These are phyloP conservation scores for Tinospora cordifolia DNA, from an alignment of 164 flowering plant genomes.

Conservation along the genomic window DNA sequence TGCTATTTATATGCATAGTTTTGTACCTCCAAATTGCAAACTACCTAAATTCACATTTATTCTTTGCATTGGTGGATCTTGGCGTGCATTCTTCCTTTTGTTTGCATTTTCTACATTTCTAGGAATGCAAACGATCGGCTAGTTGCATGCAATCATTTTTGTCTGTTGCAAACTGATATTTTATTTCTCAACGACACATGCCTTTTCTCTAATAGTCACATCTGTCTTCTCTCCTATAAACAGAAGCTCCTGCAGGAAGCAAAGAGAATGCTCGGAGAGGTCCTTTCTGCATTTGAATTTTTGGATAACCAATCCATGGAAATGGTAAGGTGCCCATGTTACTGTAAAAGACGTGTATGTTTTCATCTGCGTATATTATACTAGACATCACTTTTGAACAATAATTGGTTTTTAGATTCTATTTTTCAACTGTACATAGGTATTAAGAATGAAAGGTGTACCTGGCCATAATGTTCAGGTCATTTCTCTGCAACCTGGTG, in stretches of 20 bases:
- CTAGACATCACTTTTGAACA: not conserved
- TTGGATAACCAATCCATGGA: conserved; percentile 65
- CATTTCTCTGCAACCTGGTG: too few relatives aligned
- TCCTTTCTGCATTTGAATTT: conserved; percentile 95
- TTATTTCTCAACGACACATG: not conserved
- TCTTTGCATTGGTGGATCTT: too few relatives aligned
- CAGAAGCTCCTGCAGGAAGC: conserved; percentile 89
- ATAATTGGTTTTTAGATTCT: too few relatives aligned
- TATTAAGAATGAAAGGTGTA: too few relatives aligned
- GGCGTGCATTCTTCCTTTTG: too few relatives aligned
- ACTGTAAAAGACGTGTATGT: not conserved
- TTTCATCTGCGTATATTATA: not conserved
- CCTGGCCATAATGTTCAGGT: too few relatives aligned
- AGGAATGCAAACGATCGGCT: not conserved
- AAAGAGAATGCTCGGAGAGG: conserved; percentile 81
- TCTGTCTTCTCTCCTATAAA: not conserved
- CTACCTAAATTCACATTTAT: too few relatives aligned
- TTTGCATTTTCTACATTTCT: too few relatives aligned
- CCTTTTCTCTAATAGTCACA: not conserved
- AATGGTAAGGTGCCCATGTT: conserved; percentile 44
- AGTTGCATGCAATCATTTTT: not conserved
- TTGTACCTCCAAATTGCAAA: too few relatives aligned
- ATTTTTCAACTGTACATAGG: too few relatives aligned
- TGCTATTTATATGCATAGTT: too few relatives aligned
- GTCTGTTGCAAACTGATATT: not conserved